These are phyloP conservation scores for Leersia perrieri DNA, from an alignment of 176 grass and related monocot genomes.

Conservation along the genomic window DNA sequence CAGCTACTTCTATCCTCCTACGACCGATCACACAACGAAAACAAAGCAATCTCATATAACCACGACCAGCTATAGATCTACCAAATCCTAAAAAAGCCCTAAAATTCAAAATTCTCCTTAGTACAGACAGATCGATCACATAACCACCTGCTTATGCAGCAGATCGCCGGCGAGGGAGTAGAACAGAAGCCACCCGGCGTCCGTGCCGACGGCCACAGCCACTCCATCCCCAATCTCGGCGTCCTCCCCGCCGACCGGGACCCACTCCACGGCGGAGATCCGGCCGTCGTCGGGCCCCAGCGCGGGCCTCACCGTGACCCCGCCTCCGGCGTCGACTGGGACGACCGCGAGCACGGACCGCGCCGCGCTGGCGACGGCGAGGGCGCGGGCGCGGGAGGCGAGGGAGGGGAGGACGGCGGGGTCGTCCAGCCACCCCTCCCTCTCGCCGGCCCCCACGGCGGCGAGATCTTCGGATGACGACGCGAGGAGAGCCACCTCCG, in stretches of 20 bases:
- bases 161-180: conserved; percentile 70
- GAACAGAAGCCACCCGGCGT: conserved; percentile 63
- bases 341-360: conserved; percentile 43
- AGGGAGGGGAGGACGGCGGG: conserved; percentile 60
- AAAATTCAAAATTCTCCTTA: background rate
- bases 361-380: conserved; percentile 55
- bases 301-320: conserved; percentile 43
- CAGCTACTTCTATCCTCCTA: background rate
- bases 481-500: conserved; percentile 70
- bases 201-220: conserved; percentile 58
- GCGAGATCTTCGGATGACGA: conserved; percentile 46
- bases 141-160: conserved; percentile 74
- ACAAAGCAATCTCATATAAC: background rate
- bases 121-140: background rate
- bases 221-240: conserved; percentile 22
- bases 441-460: conserved; percentile 57
- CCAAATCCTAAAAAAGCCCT: background rate
- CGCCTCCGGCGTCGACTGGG: conserved; percentile 23
- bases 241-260: conserved; percentile 39
- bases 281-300: conserved; percentile 56
- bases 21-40: background rate
- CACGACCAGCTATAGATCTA: background rate
- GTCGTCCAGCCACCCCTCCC: conserved; percentile 86
- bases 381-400: conserved; percentile 38
- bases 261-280: conserved; percentile 69